Percentiles rank a stretch among this genome's conserved stretches.
phyloP scores from a whole-genome alignment of 768 basidiomycete genomes.

The Panaeolus papilionaceus region DNA sequence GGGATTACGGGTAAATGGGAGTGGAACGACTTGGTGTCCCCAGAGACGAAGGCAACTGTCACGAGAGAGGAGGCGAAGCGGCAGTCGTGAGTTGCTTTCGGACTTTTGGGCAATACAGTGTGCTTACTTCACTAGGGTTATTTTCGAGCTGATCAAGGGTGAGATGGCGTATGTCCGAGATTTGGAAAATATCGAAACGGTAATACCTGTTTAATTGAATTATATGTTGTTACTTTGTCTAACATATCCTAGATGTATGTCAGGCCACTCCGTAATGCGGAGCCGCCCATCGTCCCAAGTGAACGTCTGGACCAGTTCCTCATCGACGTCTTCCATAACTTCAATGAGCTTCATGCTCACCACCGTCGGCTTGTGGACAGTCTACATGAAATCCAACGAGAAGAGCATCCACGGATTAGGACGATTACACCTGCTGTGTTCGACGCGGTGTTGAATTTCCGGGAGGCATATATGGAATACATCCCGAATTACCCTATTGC shows the following conservation, averaged over 20 bases:
- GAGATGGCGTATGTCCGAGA: slow-evolving; percentile 98
- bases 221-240: not conserved
- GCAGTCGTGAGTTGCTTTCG: slow-evolving; percentile 71
- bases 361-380: slow-evolving; percentile 80
- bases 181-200: slow-evolving; percentile 84
- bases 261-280: slow-evolving; percentile 70
- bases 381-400: slow-evolving; percentile 86
- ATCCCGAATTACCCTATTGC: slow-evolving; percentile 93
- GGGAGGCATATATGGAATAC: slow-evolving; percentile 92
- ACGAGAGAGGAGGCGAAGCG: slow-evolving; percentile 80
- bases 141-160: slow-evolving; percentile 94
- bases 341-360: slow-evolving; percentile 74
- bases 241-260: slow-evolving; percentile 73
- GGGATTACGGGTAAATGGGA: slow-evolving; percentile 83
- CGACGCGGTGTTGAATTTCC: slow-evolving; percentile 90
- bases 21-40: slow-evolving; percentile 86
- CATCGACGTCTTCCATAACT: slow-evolving; percentile 89
- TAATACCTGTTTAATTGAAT: slow-evolving; percentile 40
- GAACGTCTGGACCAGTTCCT: slow-evolving; percentile 80
- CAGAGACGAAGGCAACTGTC: slow-evolving; percentile 62
- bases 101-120: slow-evolving; percentile 6
- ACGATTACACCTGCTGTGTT: slow-evolving; percentile 87
- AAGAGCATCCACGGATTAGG: slow-evolving; percentile 82
- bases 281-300: slow-evolving; percentile 80
- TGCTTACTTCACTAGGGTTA: slow-evolving; percentile 57